Base-by-base conservation (phyloP, 2,329 filamentous ascomycete genomes). In the Saccharata proteae region DNA sequence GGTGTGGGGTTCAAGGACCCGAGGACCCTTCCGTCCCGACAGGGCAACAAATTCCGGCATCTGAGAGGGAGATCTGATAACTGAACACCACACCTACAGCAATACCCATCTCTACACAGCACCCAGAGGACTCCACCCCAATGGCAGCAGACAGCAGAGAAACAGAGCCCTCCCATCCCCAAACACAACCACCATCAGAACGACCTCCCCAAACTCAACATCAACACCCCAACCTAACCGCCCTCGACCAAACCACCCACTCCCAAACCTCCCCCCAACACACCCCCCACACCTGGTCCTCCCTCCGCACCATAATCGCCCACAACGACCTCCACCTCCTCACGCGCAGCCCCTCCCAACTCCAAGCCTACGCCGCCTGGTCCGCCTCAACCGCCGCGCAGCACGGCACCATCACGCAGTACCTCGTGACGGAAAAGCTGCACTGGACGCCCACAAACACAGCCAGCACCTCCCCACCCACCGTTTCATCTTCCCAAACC, bases 341-440 rank as follows among this genome's bases (percentile, higher is more conserved):
- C 8, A 72, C 69, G 45, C 67, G 73, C 40, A 65, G 63, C 48
- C 73, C 73, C 14, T 71, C 67, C 38, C 65, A 72, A 40, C 56
- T 75, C 11, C 59, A 61, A 46, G 64, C 66, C 32, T 77, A 77
- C 44, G 59, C 75, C n/a, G 58, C 60, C 18, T 77, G 72, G 71
- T 66, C 65, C 3, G 52, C 55, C 23, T 52, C 64, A 20, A 68
- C 63, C 23, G 74, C 73, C 42, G 46, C 52, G n/a, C 45, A 59
- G 22, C 72, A 72, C 47, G 70, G 70, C 30, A 61, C 61, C 22
- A 67, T 72, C 27, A 68, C 64, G 29, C 59, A 65, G 35, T 77
- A 67, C 46, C 62, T 77, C 21, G 64, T 71, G 30, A 49, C 59
- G 32, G 57, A 67, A 38, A 65, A 72, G 3, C 55, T 77, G 8